Percentiles rank a stretch among this genome's conserved stretches.
These are phyloP conservation scores for Rhodotorula glutinis DNA, from an alignment of 1,284 basidiomycete species.

Conservation along the genomic window DNA sequence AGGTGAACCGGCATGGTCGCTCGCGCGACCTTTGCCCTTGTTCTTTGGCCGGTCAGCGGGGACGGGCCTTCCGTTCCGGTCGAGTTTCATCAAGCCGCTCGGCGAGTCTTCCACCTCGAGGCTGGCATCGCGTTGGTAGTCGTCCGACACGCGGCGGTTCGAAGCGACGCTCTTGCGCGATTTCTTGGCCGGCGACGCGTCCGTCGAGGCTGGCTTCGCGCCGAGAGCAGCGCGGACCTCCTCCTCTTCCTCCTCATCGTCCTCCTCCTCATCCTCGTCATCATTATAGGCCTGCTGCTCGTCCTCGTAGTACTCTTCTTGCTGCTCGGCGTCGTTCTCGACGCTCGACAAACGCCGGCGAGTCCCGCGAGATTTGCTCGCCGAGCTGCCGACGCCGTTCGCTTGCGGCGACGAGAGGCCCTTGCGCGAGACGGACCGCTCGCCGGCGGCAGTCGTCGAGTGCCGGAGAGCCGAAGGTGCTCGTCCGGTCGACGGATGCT, in stretches of 20 bases:
- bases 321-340: slow-evolving; percentile 5
- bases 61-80: slow-evolving; percentile 32
- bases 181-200: slow-evolving; percentile 27
- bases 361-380: not conserved
- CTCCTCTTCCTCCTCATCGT: slow-evolving; percentile 19
- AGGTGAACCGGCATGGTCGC: not conserved
- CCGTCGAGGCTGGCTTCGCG: slow-evolving; percentile 26
- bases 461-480: slow-evolving; percentile 19
- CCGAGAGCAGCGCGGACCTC: slow-evolving; percentile 7
- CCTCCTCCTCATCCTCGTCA: slow-evolving; percentile 3
- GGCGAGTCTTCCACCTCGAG: slow-evolving; percentile 7
- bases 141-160: slow-evolving; percentile 2
- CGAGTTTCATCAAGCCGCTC: slow-evolving; percentile 17
- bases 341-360: slow-evolving; percentile 13
- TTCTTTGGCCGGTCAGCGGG: slow-evolving; percentile 29
- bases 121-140: not conserved
- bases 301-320: not conserved
- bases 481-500: slow-evolving; percentile 10
- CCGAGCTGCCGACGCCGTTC: not conserved
- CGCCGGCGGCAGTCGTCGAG: slow-evolving; percentile 14
- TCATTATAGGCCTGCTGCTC: not conserved
- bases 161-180: slow-evolving; percentile 6
- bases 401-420: slow-evolving; percentile 14
- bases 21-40: slow-evolving; percentile 24
- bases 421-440: slow-evolving; percentile 11